phyloP scores from a whole-genome alignment of 345 rosid genomes.

The Nasturtium officinale region DNA sequence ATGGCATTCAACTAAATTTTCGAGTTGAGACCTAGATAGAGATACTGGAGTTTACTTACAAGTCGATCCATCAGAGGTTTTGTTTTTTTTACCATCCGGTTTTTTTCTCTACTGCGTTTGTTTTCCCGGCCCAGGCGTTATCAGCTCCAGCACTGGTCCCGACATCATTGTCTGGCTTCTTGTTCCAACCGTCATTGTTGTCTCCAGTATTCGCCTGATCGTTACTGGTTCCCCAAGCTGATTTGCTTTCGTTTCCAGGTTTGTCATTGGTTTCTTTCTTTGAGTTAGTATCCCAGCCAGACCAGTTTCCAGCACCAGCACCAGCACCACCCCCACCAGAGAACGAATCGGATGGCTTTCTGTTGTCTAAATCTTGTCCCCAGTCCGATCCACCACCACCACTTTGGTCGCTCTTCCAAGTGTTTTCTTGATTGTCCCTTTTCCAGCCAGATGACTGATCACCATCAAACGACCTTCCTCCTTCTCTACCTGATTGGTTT shows the following conservation, averaged over 20 bases:
- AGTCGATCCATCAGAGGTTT: slow-evolving; percentile 8
- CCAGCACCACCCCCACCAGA: slow-evolving; percentile 24
- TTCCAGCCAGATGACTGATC: slow-evolving; percentile 45
- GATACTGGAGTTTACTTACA: slow-evolving; percentile 17
- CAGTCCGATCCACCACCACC: slow-evolving; percentile 33
- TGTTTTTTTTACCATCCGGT: slow-evolving; percentile 20
- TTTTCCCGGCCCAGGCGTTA: slow-evolving; percentile 29
- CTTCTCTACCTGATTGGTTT: slow-evolving; percentile 38
- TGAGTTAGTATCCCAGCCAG: slow-evolving; percentile 31
- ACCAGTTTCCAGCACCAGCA: slow-evolving; percentile 26
- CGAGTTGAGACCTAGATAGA: background rate
- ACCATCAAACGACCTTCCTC: slow-evolving; percentile 36
- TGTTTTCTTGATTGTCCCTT: slow-evolving; percentile 28
- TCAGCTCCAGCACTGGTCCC: slow-evolving; percentile 17
- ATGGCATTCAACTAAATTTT: slow-evolving; percentile 5
- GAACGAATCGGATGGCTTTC: slow-evolving; percentile 22
- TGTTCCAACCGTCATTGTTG: slow-evolving; percentile 36
- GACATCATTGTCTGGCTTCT: slow-evolving; percentile 14
- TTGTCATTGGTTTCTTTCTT: slow-evolving; percentile 31
- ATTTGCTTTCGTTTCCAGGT: slow-evolving; percentile 22
- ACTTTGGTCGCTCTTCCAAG: slow-evolving; percentile 40
- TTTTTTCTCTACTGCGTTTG: slow-evolving; percentile 21
- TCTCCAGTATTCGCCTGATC: slow-evolving; percentile 16
- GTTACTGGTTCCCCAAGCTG: slow-evolving; percentile 37
- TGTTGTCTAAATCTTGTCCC: slow-evolving; percentile 35